Evolutionary conservation across 768 basidiomycete species (phyloP).

Genomic region (Mycena crocata): DNA sequence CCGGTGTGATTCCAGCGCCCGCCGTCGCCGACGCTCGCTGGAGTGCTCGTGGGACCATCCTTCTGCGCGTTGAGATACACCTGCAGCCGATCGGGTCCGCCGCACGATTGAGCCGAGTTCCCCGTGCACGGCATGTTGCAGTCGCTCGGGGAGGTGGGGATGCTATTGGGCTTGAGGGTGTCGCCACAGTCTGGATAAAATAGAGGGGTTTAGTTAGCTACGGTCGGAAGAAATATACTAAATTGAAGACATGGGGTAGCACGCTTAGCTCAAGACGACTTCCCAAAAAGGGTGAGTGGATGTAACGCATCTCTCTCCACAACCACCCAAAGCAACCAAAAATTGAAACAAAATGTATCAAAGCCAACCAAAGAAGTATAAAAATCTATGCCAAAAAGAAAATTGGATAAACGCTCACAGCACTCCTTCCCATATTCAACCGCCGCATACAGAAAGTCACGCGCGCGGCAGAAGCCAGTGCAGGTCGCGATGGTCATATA

Average conservation of each 20-base stretch:
- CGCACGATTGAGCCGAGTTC: background rate
- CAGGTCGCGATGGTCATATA: background rate
- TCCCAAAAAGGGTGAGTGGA: no score
- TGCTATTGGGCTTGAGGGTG: background rate
- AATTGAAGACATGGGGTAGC: background rate
- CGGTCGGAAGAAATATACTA: no score
- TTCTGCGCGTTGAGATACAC: background rate
- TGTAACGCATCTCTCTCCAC: no score
- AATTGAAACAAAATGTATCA: no score
- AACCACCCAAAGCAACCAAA: no score
- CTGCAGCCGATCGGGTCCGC: constrained; percentile 1
- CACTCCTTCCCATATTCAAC: constrained; percentile 6
- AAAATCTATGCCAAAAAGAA: no score
- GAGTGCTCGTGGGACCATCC: background rate
- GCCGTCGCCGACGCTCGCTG: background rate
- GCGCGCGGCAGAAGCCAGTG: background rate
- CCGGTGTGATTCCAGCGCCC: background rate
- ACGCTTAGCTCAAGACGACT: no score
- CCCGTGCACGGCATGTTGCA: constrained; percentile 2
- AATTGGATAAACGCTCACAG: constrained; percentile 7
- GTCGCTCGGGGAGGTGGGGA: background rate
- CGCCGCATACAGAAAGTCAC: background rate
- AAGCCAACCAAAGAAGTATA: no score
- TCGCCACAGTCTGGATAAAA: constrained; percentile 6
- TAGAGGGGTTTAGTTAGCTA: no score